These are phyloP conservation scores for Hyphodiscus sp. DNA, from an alignment of 2,329 filamentous ascomycete genomes.

Conservation along the genomic window DNA sequence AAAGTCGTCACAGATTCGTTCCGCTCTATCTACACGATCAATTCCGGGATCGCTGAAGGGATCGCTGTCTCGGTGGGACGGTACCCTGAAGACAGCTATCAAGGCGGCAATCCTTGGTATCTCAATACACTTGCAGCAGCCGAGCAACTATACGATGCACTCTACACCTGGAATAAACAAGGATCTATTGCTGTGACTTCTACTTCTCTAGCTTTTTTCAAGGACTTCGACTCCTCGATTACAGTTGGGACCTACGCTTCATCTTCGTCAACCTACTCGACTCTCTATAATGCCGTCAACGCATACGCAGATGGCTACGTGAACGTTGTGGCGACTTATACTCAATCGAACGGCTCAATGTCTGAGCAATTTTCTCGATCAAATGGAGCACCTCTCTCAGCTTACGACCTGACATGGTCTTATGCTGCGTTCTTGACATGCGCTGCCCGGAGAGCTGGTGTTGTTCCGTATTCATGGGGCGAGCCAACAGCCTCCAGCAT, in stretches of 20 bases:
- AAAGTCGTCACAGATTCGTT: conserved; percentile 72
- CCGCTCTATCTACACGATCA: conserved; percentile 63
- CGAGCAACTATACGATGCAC: conserved; percentile 71
- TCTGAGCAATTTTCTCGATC: conserved; percentile 59
- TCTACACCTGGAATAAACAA: conserved; percentile 61
- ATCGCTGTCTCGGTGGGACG: conserved; percentile 57
- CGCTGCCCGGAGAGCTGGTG: conserved; percentile 47
- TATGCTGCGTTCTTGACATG: conserved; percentile 64
- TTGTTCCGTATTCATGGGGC: conserved; percentile 52
- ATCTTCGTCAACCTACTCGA: conserved; percentile 51
- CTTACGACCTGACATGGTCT: conserved; percentile 65
- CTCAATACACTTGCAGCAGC: conserved; percentile 70
- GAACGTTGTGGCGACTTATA: conserved; percentile 41
- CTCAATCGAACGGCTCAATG: conserved; percentile 53
- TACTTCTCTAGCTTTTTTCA: conserved; percentile 66
- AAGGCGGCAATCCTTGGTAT: conserved; percentile 77
- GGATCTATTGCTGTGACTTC: conserved; percentile 59
- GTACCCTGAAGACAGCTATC: conserved; percentile 69
- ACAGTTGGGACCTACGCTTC: conserved; percentile 58
- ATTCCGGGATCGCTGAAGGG: conserved; percentile 55
- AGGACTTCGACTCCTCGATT: conserved; percentile 52
- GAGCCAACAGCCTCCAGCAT: conserved; percentile 39
- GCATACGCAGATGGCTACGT: conserved; percentile 56
- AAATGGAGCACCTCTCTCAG: conserved; percentile 51
- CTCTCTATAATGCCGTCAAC: conserved; percentile 55